Conservation (phyloP, 345 rosid species). For the Populus nigra region DNA sequence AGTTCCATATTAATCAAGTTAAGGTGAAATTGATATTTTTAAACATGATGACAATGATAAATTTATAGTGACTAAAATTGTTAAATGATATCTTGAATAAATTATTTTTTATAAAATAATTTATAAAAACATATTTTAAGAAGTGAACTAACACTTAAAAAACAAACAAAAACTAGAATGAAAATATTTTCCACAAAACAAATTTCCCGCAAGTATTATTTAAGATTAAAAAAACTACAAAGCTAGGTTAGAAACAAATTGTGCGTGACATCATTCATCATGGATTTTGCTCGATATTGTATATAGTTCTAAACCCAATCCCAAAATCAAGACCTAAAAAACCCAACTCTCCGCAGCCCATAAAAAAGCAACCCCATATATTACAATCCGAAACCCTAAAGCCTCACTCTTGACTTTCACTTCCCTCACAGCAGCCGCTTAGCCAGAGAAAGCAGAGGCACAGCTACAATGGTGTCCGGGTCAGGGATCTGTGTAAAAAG, state of each 20-base stretch:
- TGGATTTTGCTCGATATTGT: background rate
- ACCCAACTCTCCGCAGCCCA: background rate
- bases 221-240: too few species aligned
- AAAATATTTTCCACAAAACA: too few species aligned
- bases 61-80: too few species aligned
- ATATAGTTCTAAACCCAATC: background rate
- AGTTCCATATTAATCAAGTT: too few species aligned
- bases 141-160: too few species aligned
- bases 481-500: conserved; percentile 28
- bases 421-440: conserved; percentile 6
- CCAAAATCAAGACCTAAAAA: background rate
- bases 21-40: too few species aligned
- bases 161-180: too few species aligned
- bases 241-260: too few species aligned
- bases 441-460: background rate
- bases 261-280: background rate
- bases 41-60: accelerated
- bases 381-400: conserved; percentile 12
- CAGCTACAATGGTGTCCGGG: conserved; percentile 20
- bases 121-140: too few species aligned
- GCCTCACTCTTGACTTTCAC: background rate
- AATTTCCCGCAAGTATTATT: too few species aligned
- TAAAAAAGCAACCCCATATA: background rate
- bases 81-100: too few species aligned
- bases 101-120: too few species aligned